A percentile compares a stretch with the other conserved stretches of the same genome.
Conservation (phyloP, 768 basidiomycete species). For the Mycena capillaripes region DNA sequence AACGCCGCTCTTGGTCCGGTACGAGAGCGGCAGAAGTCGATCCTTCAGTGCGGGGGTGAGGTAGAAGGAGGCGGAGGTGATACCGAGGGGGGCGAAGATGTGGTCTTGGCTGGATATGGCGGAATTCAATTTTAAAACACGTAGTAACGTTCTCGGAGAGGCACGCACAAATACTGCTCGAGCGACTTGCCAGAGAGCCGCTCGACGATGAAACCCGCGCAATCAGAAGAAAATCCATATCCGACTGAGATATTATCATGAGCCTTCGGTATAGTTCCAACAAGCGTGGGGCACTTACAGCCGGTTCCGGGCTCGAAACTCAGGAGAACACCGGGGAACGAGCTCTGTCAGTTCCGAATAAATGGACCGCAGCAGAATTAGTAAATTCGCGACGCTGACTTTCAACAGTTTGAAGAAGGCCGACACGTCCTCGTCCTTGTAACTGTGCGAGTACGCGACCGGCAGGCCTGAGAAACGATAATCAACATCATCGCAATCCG, state of each 20-base stretch:
- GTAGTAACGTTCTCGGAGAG: constrained; percentile 16
- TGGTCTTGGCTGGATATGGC: constrained; percentile 18
- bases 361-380: background rate
- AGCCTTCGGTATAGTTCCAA: background rate
- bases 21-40: constrained; percentile 30
- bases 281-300: constrained; percentile 25
- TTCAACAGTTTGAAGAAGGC: constrained; percentile 44
- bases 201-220: constrained; percentile 47
- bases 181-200: constrained; percentile 42
- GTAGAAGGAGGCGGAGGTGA: constrained; percentile 41
- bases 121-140: background rate
- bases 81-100: constrained; percentile 39
- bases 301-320: constrained; percentile 45
- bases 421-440: constrained; percentile 39
- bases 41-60: constrained; percentile 31
- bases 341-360: constrained; percentile 31
- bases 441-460: constrained; percentile 37
- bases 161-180: constrained; percentile 48
- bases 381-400: constrained; percentile 23
- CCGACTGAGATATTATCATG: constrained; percentile 3
- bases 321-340: constrained; percentile 42
- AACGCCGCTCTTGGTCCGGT: constrained; percentile 26
- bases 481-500: too few species aligned
- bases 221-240: constrained; percentile 44
- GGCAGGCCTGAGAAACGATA: background rate